Evolutionary conservation across 768 basidiomycete genomes (phyloP), one percentile per base, ranked within the genome.

Genomic region (Trametes sanguinea): DNA sequence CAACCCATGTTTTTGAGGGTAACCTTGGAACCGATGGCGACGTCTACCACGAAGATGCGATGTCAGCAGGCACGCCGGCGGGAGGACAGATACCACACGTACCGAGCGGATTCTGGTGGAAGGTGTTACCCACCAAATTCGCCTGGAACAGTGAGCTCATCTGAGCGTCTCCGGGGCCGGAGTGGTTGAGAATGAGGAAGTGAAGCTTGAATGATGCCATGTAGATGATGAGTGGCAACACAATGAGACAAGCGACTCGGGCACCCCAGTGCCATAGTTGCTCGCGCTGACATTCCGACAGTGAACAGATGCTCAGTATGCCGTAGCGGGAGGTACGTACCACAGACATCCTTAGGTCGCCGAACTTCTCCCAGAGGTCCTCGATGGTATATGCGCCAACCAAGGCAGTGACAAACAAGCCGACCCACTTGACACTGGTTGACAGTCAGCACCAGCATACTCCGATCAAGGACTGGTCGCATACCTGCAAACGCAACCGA

Each of bases 111-210:
- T 95, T 95, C 67, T 79, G 77, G n/a, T 86, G 76, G 75, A 98
- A 98, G 72, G 97, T 94, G 71, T 98, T 99, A 14, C 97, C 97
- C 37, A 85, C 82, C 2, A 99, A 83, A 68, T 97, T 94, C 29
- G 97, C 96, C 74, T 99, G 97, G 84, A 99, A 99, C 17, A 98
- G 81, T 7, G 94, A 97, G 73, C 91, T 94, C 96, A 99, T 99
- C 73, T 98, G 96, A 2, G 96, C 90, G 71, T 99, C 96, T 14
- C 96, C 97, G 22, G 97, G 93, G 42, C 96, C 96, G 13, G 93
- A 90, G 65, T 94, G 93, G 73, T 92, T 95, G 53, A 99, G 80
- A 64, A 99, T 83, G 73, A 98, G 73, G 79, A 99, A 99, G 74
- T 99, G 97, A 17, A 97, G 79, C 76, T 98, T 97, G 87, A 99